Evolutionary conservation across 176 grass and related monocot species (phyloP).

Genomic region (Phoenix dactylifera): DNA sequence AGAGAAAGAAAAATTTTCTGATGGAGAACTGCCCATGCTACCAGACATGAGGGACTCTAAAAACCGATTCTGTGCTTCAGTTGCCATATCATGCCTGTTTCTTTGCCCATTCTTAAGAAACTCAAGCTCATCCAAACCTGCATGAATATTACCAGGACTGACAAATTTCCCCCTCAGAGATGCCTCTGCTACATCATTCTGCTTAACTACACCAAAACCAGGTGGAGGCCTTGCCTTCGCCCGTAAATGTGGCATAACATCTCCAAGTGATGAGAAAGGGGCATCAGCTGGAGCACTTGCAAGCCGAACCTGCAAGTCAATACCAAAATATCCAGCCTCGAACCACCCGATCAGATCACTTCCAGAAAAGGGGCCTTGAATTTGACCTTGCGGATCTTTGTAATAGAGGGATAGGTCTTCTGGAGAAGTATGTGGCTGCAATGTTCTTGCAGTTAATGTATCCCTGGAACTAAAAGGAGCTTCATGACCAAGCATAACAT

Average conservation of each 20-base stretch:
- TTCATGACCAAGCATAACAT: constrained; percentile 20
- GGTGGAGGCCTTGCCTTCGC: constrained; percentile 85
- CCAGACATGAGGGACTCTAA: constrained; percentile 92
- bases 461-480: constrained; percentile 24
- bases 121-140: constrained; percentile 40
- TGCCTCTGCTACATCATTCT: constrained; percentile 31
- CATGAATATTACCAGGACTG: constrained; percentile 29
- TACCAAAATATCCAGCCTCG: constrained; percentile 92
- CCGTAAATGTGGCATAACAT: constrained; percentile 94
- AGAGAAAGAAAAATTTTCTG: constrained; percentile 28
- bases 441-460: neutral
- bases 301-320: constrained; percentile 78
- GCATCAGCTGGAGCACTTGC: constrained; percentile 51
- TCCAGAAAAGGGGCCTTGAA: constrained; percentile 97
- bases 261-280: constrained; percentile 85
- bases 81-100: constrained; percentile 32
- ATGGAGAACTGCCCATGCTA: constrained; percentile 30
- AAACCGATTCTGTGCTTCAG: constrained; percentile 84
- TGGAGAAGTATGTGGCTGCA: constrained; percentile 57
- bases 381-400: constrained; percentile 86
- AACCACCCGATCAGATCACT: constrained; percentile 91
- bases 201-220: constrained; percentile 66
- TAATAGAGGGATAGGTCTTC: constrained; percentile 85
- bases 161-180: constrained; percentile 35
- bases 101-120: constrained; percentile 31